phyloP scores from a whole-genome alignment of 2,329 filamentous ascomycete genomes.

The Botryotinia convoluta region DNA sequence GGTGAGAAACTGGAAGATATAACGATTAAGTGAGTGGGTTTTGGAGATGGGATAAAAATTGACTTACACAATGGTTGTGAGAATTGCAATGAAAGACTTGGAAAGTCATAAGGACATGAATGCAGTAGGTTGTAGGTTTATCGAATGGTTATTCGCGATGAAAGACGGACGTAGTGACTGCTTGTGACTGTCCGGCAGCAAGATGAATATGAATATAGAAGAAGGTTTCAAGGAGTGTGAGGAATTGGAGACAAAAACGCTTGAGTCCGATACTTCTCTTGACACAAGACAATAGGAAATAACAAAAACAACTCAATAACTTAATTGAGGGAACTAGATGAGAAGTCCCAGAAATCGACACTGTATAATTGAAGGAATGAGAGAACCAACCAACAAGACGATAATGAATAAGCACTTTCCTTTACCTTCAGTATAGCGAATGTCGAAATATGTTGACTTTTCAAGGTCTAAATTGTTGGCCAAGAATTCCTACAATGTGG shows the following conservation, averaged over 20 bases:
- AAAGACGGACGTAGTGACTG: background rate
- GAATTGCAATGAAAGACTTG: background rate
- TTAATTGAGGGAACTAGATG: background rate
- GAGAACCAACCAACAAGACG: background rate
- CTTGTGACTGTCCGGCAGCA: background rate
- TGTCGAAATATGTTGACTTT: background rate
- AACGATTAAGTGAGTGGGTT: too few relatives aligned
- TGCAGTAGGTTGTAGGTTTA: too few relatives aligned
- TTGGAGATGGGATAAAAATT: background rate
- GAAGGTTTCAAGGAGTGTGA: background rate
- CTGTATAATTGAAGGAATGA: background rate
- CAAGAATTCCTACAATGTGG: background rate
- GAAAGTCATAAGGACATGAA: slow-evolving; percentile 9
- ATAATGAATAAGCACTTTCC: background rate
- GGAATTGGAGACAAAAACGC: background rate
- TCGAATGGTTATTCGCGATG: background rate
- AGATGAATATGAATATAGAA: background rate
- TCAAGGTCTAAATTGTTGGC: background rate
- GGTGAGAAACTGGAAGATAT: background rate
- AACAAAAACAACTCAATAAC: too few relatives aligned
- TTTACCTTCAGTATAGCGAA: background rate
- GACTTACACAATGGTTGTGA: slow-evolving; percentile 8
- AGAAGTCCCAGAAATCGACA: background rate
- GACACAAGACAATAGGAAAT: background rate
- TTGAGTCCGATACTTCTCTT: background rate